Base-by-base conservation (phyloP, 2,329 filamentous ascomycete genomes). In the Colletotrichum plurivorum region DNA sequence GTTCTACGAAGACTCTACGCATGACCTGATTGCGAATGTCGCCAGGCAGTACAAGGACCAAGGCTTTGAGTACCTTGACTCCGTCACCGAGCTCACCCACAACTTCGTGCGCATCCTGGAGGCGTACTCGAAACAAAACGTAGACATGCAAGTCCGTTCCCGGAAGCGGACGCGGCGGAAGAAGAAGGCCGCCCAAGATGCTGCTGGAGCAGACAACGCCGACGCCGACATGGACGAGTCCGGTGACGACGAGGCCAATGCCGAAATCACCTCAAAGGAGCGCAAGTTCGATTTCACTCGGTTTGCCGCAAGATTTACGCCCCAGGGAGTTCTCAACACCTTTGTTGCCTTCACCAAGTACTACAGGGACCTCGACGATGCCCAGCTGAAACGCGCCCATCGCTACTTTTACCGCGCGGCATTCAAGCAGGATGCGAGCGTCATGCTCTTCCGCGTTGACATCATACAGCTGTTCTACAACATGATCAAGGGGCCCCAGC, bases 1-100 rank as follows among this genome's bases (percentile, higher is more conserved):
- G n/a, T 99, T 99, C 79, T 99, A 99, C 81, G 96, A 99, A 80
- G 94, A 98, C 76, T 89, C 93, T 0, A 98, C 95, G 0, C 95
- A 99, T 76, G 95, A 99, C 71, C 88, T 93, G 25, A 89, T 99
- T 59, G 88, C 95, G 36, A 89, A 90, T 68, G 93, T 98, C 61
- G 86, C 95, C 1, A 88, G 92, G 71, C 91, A 88, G n/a, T 98
- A 97, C 83, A 97, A 97, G 73, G 94, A 95, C 69, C 96, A 98
- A 81, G 93, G 94, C 0, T 96, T 98, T 74, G 93, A 94, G 63
- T 99, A 98, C 74, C 87, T 99, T 1, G 95, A 99, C 79, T 92
- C 95, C 6, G 92, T 92, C 67, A 98, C 95, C 1, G 95, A 99
- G 75, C 89, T 98, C 46, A 88, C 93, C 0, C 94, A 98, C 76